A percentile compares a stretch with the other conserved stretches of the same genome.
Conservation (phyloP, 2,329 filamentous ascomycete species). For the Fonsecaea nubica region DNA sequence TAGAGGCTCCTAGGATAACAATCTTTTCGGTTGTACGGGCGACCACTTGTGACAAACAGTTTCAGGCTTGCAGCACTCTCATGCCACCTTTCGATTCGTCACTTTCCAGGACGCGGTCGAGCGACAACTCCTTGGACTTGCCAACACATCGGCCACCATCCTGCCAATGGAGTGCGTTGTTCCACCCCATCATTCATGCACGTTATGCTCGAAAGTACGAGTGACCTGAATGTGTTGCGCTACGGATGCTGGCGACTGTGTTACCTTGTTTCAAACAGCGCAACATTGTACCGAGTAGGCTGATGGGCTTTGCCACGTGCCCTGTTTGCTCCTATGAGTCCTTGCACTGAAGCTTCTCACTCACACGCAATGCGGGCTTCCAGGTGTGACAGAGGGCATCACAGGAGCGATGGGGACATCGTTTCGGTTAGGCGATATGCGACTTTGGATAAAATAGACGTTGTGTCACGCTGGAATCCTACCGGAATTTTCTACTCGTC, state of each 20-base stretch:
- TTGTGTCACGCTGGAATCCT: neutral
- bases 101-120: slow-evolving; percentile 7
- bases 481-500: neutral
- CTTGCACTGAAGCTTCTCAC: neutral
- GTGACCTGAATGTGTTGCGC: neutral
- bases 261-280: neutral
- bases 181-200: slow-evolving; percentile 5
- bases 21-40: slow-evolving; percentile 23
- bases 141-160: slow-evolving; percentile 27
- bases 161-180: slow-evolving; percentile 21
- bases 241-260: neutral
- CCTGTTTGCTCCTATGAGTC: neutral
- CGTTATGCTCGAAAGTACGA: neutral
- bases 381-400: neutral
- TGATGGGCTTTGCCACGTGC: slow-evolving; percentile 6
- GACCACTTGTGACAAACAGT: slow-evolving; percentile 28
- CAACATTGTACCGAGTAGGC: neutral
- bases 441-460: neutral
- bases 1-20: slow-evolving; percentile 7
- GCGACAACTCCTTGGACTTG: slow-evolving; percentile 21
- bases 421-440: neutral
- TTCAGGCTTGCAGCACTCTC: slow-evolving; percentile 18
- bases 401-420: neutral
- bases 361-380: neutral
- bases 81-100: slow-evolving; percentile 18